Evolutionary conservation across 148 eudicot genomes (phyloP), one percentile per base, ranked within the genome.

Genomic region (Simmondsia chinensis): DNA sequence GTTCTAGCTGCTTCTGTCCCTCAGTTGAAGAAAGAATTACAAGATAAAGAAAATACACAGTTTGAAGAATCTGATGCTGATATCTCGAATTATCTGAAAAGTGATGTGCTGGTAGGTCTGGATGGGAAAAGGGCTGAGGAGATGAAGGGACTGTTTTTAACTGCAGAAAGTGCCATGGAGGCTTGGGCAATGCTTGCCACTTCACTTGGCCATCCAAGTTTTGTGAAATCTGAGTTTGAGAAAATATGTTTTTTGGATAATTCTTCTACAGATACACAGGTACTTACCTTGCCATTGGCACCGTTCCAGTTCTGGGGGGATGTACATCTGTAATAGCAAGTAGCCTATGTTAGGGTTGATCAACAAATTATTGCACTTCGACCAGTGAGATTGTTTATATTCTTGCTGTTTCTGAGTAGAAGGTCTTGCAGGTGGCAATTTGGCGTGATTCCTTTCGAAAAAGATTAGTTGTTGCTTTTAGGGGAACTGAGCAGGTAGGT

Each of bases 161-260:
- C 85, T 30, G 97, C 97, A 44, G 97, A 91, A 65, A 91, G 79
- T 79, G 97, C 97, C 35, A 91, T 91, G 95, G 97, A 85, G 52
- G 97, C 97, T 54, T 91, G 97, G 97, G 89, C 97, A 37, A 67
- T 91, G 97, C 83, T 91, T 50, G 94, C 95, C 33, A 74, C 78
- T 60, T 74, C 97, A 31, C 31, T 82, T 68, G 97, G 97, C 13
- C 85, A 85, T 37, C 88, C 94, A 46, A 85, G 79, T 63, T 85
- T 91, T 52, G 77, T 91, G 35, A 85, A 82, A 48, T 91, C 97
- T 15, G 97, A 82, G 52, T 91, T 91, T 60, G 94, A 91, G 68
- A 91, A 91, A 58, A 70, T 91, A 34, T 85, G 95, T 61, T 91
- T 91, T 58, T 60, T 91, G 64, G 97, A 91, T 72, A 91, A 91